A percentile compares a stretch with the other conserved stretches of the same genome.
Conservation (phyloP, 2,329 filamentous ascomycete species). For the Aspergillus candidus region DNA sequence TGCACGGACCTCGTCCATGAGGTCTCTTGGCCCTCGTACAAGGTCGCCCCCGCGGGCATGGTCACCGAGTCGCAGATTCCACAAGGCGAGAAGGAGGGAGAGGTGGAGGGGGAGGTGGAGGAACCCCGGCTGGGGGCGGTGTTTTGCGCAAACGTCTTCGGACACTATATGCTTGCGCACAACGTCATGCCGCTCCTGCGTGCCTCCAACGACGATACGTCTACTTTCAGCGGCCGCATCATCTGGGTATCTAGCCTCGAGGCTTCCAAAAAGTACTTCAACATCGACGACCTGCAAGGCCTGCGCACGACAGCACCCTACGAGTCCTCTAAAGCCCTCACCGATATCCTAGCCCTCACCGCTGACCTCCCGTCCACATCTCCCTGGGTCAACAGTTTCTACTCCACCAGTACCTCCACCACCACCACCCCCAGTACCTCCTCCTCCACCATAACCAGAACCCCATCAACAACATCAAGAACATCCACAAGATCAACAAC, state of each 20-base stretch:
- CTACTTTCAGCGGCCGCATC: conserved; percentile 53
- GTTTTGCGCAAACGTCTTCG: conserved; percentile 90
- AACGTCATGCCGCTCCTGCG: conserved; percentile 68
- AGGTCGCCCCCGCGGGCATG: conserved; percentile 56
- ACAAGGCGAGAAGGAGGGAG: conserved; percentile 5
- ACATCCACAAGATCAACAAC: conserved; percentile 14
- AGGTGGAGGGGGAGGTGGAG: conserved; percentile 8
- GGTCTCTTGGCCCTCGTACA: conserved; percentile 72
- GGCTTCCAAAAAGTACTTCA: conserved; percentile 52
- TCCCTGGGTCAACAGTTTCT: conserved; percentile 53
- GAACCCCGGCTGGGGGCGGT: conserved; percentile 68
- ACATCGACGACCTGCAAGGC: conserved; percentile 69
- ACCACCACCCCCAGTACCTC: conserved; percentile 1
- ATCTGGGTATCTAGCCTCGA: conserved; percentile 87
- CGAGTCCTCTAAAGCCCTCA: conserved; percentile 80
- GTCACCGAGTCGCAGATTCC: conserved; percentile 50
- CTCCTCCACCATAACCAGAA: background rate
- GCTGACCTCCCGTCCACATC: conserved; percentile 59
- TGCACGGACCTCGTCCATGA: conserved; percentile 60
- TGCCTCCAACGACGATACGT: conserved; percentile 36
- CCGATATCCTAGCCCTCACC: conserved; percentile 75
- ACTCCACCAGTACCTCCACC: conserved; percentile 35
- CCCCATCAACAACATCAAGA: conserved; percentile 19
- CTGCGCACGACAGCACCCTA: conserved; percentile 61
- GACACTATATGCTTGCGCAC: conserved; percentile 85